phyloP scores from a whole-genome alignment of 306 rosid species.

The Cucurbita moschata region DNA sequence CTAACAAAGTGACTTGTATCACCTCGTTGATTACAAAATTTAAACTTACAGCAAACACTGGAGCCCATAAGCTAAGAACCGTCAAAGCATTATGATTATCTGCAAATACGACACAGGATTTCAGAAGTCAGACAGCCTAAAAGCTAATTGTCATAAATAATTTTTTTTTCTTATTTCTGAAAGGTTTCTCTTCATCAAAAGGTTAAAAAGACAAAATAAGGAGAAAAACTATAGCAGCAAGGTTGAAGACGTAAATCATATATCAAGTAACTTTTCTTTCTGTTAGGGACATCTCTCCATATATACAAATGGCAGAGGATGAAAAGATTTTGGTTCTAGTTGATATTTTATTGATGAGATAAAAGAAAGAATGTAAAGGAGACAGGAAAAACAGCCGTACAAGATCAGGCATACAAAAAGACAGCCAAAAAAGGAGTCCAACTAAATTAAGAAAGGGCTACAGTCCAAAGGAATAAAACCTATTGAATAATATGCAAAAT shows the following conservation, averaged over 20 bases:
- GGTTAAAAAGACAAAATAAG: neutral
- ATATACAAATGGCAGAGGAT: neutral
- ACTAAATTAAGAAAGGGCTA: no score
- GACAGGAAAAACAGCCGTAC: no score
- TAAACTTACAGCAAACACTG: conserved; percentile 64
- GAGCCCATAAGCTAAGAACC: conserved; percentile 65
- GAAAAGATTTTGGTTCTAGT: neutral
- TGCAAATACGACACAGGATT: conserved; percentile 17
- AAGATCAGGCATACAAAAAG: no score
- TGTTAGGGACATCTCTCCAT: neutral
- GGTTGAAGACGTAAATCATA: neutral
- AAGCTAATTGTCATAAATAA: neutral
- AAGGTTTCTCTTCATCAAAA: neutral
- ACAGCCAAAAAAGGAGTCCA: no score
- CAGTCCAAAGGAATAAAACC: no score
- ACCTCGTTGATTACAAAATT: neutral
- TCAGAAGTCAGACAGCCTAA: neutral
- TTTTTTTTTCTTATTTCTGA: neutral
- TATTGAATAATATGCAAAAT: no score
- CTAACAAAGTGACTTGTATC: neutral
- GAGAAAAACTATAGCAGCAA: neutral
- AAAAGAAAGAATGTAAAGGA: no score
- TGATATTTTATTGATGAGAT: no score
- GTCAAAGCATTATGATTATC: conserved; percentile 77
- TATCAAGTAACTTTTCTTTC: neutral